Evolutionary conservation across 805 yeast species (phyloP).

Genomic region (Blastobotrys mokoenaii): DNA sequence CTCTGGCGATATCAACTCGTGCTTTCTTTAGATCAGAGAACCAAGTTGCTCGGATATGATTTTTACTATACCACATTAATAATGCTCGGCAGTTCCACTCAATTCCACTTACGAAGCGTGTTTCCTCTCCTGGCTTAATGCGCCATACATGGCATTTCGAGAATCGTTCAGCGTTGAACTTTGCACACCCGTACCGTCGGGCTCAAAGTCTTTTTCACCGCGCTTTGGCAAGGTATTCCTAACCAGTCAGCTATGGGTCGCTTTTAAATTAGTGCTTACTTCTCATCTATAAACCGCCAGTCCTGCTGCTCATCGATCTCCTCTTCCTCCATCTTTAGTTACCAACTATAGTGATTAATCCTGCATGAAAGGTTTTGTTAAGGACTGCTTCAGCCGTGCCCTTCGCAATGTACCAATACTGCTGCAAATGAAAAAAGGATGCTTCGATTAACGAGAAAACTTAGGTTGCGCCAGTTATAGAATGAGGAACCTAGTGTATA

Average conservation of each 20-base stretch:
- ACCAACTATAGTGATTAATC: no score
- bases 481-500: no score
- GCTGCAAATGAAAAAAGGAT: no score
- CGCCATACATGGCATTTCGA: constrained; percentile 63
- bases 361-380: no score
- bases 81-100: no score
- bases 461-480: no score
- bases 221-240: constrained; percentile 37
- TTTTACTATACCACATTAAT: constrained; percentile 31
- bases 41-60: constrained; percentile 46
- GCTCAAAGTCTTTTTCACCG: constrained; percentile 82
- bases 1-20: constrained; percentile 46
- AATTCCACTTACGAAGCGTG: constrained; percentile 19
- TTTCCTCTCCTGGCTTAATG: constrained; percentile 36
- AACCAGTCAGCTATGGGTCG: not conserved
- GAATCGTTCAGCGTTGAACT: constrained; percentile 40
- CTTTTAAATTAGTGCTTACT: not conserved
- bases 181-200: constrained; percentile 62
- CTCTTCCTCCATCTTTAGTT: constrained; percentile 17
- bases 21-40: constrained; percentile 28
- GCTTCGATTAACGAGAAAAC: no score
- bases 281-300: constrained; percentile 28
- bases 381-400: no score
- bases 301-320: constrained; percentile 33
- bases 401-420: no score